phyloP scores from a whole-genome alignment of 179 eudicot species.

The Heliamphora pulchella region DNA sequence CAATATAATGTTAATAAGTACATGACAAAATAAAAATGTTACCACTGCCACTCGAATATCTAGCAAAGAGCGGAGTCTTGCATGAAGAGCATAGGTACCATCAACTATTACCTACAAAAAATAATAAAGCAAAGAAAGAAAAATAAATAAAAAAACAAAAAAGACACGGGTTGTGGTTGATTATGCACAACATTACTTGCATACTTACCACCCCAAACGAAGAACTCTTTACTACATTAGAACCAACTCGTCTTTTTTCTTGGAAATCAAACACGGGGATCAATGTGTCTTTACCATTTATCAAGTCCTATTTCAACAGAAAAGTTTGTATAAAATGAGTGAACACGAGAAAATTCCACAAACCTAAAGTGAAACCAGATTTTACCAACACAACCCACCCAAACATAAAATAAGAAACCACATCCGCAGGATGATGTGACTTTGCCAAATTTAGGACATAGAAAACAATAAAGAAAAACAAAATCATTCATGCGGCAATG shows the following conservation, averaged over 20 bases:
- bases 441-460: neutral
- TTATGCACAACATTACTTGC: slow-evolving; percentile 10
- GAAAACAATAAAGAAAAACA: neutral
- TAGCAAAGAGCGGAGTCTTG: slow-evolving; percentile 83
- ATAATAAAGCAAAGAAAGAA: slow-evolving; percentile 9
- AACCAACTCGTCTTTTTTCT: slow-evolving; percentile 64
- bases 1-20: neutral
- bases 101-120: slow-evolving; percentile 79
- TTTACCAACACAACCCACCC: neutral
- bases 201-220: slow-evolving; percentile 81
- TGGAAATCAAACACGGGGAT: slow-evolving; percentile 82
- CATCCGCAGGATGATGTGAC: neutral
- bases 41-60: slow-evolving; percentile 99
- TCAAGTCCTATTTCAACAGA: slow-evolving; percentile 58
- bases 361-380: neutral
- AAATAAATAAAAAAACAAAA: neutral
- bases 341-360: neutral
- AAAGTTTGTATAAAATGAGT: slow-evolving; percentile 16
- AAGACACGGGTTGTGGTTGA: neutral
- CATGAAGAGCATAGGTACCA: slow-evolving; percentile 95
- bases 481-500: neutral
- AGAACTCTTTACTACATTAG: slow-evolving; percentile 50
- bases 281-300: slow-evolving; percentile 68
- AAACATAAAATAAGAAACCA: neutral
- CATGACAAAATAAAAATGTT: slow-evolving; percentile 21